phyloP scores from a whole-genome alignment of 345 rosid species.

The Stellera chamaejasme region DNA sequence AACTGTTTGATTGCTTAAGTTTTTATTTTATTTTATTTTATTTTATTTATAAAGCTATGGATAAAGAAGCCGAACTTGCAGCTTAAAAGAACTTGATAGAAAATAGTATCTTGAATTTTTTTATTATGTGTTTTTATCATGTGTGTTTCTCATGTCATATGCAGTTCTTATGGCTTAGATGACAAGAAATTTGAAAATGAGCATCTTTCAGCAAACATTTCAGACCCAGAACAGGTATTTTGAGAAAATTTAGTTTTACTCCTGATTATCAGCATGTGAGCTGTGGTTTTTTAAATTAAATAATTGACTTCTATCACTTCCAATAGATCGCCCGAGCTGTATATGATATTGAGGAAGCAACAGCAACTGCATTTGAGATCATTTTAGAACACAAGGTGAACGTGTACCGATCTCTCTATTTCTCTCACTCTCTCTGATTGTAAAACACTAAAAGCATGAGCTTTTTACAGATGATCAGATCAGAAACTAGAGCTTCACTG shows the following conservation, averaged over 20 bases:
- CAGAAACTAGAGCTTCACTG: constrained; percentile 65
- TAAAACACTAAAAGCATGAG: constrained; percentile 5
- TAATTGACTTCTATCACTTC: constrained; percentile 15
- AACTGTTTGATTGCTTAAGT: too few relatives aligned
- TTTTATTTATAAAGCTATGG: too few relatives aligned
- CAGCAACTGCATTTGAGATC: constrained; percentile 68
- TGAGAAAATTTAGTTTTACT: constrained; percentile 14
- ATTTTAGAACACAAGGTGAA: constrained; percentile 67
- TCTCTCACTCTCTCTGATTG: constrained; percentile 1
- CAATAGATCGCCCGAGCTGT: constrained; percentile 79
- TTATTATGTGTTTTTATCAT: neutral
- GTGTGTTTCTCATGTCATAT: constrained; percentile 7
- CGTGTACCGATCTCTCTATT: constrained; percentile 6
- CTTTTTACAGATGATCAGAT: constrained; percentile 63
- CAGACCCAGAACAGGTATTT: constrained; percentile 76
- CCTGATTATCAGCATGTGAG: neutral
- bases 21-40: too few relatives aligned
- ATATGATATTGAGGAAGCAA: constrained; percentile 91
- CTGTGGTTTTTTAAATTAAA: neutral
- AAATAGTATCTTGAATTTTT: too few relatives aligned
- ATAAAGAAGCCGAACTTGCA: too few relatives aligned
- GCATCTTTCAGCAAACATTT: constrained; percentile 50
- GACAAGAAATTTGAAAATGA: constrained; percentile 79
- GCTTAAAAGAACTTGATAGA: too few relatives aligned
- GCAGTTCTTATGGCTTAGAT: constrained; percentile 76